phyloP scores from a whole-genome alignment of 2,329 filamentous ascomycete genomes.

The Diaporthe vexans region DNA sequence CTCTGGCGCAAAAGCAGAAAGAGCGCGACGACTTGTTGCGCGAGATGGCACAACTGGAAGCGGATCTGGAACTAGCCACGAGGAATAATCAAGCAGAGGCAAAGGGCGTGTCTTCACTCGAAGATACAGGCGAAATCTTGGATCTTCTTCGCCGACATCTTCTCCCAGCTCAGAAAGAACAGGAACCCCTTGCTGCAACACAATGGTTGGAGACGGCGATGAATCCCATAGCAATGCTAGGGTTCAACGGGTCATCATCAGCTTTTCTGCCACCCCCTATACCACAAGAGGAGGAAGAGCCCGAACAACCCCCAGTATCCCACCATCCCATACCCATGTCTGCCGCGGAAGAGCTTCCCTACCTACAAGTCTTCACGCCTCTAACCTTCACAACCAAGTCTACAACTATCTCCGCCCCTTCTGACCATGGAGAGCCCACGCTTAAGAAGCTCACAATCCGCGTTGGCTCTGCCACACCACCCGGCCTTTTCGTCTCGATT shows the following conservation, averaged over 20 bases:
- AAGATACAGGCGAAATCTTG: constrained; percentile 52
- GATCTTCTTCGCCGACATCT: constrained; percentile 58
- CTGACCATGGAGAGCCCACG: constrained; percentile 49
- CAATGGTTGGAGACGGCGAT: constrained; percentile 63
- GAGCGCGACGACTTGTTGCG: constrained; percentile 66
- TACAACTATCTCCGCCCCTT: constrained; percentile 56
- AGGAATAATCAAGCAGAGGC: constrained; percentile 66
- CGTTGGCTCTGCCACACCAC: constrained; percentile 59
- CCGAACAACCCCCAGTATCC: constrained; percentile 63
- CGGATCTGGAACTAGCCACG: constrained; percentile 69
- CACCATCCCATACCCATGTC: constrained; percentile 76
- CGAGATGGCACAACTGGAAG: constrained; percentile 69
- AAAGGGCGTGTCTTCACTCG: background rate
- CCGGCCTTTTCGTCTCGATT: constrained; percentile 69
- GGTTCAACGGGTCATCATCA: constrained; percentile 54
- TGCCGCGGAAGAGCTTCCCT: constrained; percentile 75
- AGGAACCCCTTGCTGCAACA: constrained; percentile 51
- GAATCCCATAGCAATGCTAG: constrained; percentile 66
- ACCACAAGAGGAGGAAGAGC: constrained; percentile 48
- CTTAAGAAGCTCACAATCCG: constrained; percentile 71
- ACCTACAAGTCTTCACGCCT: constrained; percentile 79
- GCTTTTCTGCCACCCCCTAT: constrained; percentile 25
- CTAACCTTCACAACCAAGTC: constrained; percentile 72
- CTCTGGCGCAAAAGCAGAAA: constrained; percentile 63
- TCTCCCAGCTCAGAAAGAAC: constrained; percentile 53